Percentiles rank a stretch among this genome's conserved stretches.
Evolutionary conservation across 768 basidiomycete genomes (phyloP).

Genomic region (Cystofilobasidium capitatum): DNA sequence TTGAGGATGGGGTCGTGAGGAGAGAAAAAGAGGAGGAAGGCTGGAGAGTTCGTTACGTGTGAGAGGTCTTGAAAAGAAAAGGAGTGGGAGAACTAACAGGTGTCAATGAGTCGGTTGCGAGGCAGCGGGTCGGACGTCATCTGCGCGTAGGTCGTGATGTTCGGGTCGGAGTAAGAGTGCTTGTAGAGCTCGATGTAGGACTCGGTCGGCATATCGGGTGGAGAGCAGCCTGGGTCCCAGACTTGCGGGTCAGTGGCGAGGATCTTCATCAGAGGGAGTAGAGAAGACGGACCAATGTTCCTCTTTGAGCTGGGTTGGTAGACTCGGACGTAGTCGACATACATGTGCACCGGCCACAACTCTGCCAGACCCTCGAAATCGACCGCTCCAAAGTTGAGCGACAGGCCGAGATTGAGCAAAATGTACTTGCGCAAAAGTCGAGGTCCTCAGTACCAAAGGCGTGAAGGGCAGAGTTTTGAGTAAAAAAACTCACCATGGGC

Average conservation of each 20-base stretch:
- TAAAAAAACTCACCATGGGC: constrained; percentile 53
- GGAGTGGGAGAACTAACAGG: not conserved
- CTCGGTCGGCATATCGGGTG: not conserved
- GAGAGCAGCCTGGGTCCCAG: not conserved
- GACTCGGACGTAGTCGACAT: not conserved
- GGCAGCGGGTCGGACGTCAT: not conserved
- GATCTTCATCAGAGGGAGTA: too few relatives aligned
- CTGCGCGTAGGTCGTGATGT: not conserved
- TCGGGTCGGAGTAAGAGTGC: not conserved
- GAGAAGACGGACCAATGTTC: not conserved
- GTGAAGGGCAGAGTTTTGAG: not conserved
- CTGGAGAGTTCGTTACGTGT: not conserved
- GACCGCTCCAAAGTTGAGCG: not conserved
- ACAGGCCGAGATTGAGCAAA: not conserved
- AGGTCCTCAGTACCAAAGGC: not conserved
- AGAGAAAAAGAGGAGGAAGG: too few relatives aligned
- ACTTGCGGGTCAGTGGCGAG: too few relatives aligned
- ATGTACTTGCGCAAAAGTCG: not conserved
- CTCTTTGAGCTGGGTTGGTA: not conserved
- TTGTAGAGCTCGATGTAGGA: not conserved
- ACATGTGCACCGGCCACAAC: constrained; percentile 1
- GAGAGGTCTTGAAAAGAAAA: not conserved
- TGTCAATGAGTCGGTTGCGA: not conserved
- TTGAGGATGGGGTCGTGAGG: too few relatives aligned
- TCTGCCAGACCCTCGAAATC: not conserved